A percentile compares a stretch with the other conserved stretches of the same genome.
phyloP scores from a whole-genome alignment of 805 yeast genomes.

The Cyberlindnera lachancei region DNA sequence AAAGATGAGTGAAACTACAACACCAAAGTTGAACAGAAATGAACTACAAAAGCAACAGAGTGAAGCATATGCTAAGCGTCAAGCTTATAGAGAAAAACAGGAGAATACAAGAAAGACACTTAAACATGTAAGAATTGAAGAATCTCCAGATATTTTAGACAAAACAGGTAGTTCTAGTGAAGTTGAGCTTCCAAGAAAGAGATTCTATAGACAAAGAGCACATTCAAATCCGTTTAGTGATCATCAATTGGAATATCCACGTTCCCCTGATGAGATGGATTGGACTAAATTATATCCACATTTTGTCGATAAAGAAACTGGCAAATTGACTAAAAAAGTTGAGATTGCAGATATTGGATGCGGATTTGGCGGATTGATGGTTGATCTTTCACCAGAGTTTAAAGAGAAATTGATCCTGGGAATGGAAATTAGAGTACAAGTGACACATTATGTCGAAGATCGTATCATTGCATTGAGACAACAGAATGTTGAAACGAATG shows the following conservation, averaged over 20 bases:
- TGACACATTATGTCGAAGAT: slow-evolving; percentile 94
- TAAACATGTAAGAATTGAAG: slow-evolving; percentile 39
- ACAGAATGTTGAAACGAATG: slow-evolving; percentile 26
- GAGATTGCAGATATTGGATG: slow-evolving; percentile 96
- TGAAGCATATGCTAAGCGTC: slow-evolving; percentile 26
- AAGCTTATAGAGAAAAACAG: slow-evolving; percentile 37
- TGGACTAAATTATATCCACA: slow-evolving; percentile 77
- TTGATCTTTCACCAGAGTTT: slow-evolving; percentile 69
- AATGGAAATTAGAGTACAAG: slow-evolving; percentile 97
- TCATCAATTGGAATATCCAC: slow-evolving; percentile 85
- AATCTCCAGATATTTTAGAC: slow-evolving; percentile 11
- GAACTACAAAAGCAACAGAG: slow-evolving; percentile 17
- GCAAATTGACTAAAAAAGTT: slow-evolving; percentile 44
- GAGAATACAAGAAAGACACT: slow-evolving; percentile 39
- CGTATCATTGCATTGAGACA: slow-evolving; percentile 81
- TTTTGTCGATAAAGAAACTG: slow-evolving; percentile 34
- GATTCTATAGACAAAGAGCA: slow-evolving; percentile 92
- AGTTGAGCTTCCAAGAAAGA: slow-evolving; percentile 65
- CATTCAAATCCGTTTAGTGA: slow-evolving; percentile 97
- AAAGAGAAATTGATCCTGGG: slow-evolving; percentile 77
- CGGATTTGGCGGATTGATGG: slow-evolving; percentile 90
- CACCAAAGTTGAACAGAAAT: slow-evolving; percentile 12
- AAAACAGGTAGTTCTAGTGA: too few relatives aligned
- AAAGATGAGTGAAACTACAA: too few relatives aligned
- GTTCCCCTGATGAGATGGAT: slow-evolving; percentile 74